These are phyloP conservation scores for Beauveria brongniartii DNA, from an alignment of 2,329 filamentous ascomycete genomes.

Conservation along the genomic window DNA sequence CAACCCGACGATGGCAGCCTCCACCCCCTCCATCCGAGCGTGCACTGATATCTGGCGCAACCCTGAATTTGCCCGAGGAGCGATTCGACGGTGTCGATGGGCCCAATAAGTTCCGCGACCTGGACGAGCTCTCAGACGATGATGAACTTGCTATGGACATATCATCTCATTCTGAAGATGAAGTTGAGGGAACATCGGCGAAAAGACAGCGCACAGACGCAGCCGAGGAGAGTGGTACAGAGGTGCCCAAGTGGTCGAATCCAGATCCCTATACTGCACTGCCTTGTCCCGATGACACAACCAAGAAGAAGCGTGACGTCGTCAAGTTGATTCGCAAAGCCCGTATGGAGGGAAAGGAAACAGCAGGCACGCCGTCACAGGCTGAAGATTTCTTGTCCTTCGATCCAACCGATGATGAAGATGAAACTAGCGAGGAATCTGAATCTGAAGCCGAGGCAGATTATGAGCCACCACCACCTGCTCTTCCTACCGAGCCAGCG, in stretches of 20 bases:
- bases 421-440: constrained; percentile 18
- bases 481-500: background rate
- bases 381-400: constrained; percentile 87
- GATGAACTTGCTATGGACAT: constrained; percentile 59
- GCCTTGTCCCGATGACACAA: constrained; percentile 67
- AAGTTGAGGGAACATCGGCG: constrained; percentile 30
- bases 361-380: constrained; percentile 45
- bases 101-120: constrained; percentile 42
- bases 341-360: constrained; percentile 51
- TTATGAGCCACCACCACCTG: constrained; percentile 14
- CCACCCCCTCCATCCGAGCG: constrained; percentile 39
- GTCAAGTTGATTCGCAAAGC: constrained; percentile 90
- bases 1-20: constrained; percentile 25
- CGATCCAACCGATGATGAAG: constrained; percentile 54
- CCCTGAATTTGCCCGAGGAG: constrained; percentile 34
- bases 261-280: constrained; percentile 88
- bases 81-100: constrained; percentile 37
- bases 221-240: constrained; percentile 30
- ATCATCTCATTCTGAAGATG: constrained; percentile 29
- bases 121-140: constrained; percentile 54
- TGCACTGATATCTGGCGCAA: constrained; percentile 38
- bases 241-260: constrained; percentile 81
- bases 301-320: constrained; percentile 73
- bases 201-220: constrained; percentile 24
- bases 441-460: constrained; percentile 13